Evolutionary conservation across 208 protist species (phyloP), one percentile per base, ranked within the genome.

Genomic region (Trypanosoma rangeli): DNA sequence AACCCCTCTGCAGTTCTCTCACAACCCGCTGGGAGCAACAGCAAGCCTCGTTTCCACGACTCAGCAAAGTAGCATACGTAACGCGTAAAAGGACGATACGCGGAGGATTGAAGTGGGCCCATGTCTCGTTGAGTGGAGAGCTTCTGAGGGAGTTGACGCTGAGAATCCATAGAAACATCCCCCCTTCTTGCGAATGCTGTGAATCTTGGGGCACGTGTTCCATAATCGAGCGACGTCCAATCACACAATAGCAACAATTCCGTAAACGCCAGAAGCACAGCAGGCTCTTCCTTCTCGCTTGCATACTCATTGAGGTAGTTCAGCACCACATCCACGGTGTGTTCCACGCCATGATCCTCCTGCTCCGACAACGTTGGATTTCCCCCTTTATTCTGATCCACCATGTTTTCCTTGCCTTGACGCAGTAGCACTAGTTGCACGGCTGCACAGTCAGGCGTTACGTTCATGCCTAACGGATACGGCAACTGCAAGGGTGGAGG

Each of bases 201-300:
- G 50, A 61, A 60, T 20, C 13, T 22, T n/a, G 49, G 72, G 8
- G 46, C 39, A 33, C 55, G 24, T 4, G 10, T 42, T 42, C 63
- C 49, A 28, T 65, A 46, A 56, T 70, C 42, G 67, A 77, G 29
- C 2, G 57, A 59, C 5, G 55, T 20, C 72, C 72, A 77, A 18
- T 77, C 64, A 71, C 72, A 77, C 28, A 77, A 54, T 16, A 77
- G 15, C 29, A 77, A 20, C 5, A 77, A 60, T 53, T 77, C 64
- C 18, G 65, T 53, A 39, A 77, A 71, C n/a, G 72, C 72, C 35
- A 77, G 49, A 24, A 71, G 24, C 37, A 69, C 16, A 7, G 72
- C 57, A 50, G 44, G 22, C 1, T 69, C 64, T 35, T 62, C 50
- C 33, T 56, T 58, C 35, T 70, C 72, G 39, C 52, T 54, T 20